Evolutionary conservation across 2,329 filamentous ascomycete species (phyloP).

Genomic region (Fusarium fujikuroi): DNA sequence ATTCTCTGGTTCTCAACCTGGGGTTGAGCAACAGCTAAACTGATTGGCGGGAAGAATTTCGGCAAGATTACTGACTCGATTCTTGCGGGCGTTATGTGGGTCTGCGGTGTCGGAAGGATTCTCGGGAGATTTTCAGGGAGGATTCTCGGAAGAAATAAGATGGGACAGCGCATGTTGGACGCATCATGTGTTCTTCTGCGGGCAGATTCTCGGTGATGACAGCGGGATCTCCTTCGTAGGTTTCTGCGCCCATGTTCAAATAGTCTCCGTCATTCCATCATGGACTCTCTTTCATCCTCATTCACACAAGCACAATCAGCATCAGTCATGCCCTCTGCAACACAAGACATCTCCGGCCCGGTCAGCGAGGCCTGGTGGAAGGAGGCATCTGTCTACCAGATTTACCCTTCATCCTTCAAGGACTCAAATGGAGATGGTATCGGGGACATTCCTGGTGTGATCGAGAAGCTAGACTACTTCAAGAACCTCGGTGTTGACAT

Average conservation of each 20-base stretch:
- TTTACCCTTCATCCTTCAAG: slow-evolving; percentile 67
- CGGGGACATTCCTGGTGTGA: slow-evolving; percentile 71
- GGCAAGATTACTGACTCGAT: neutral
- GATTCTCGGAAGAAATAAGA: neutral
- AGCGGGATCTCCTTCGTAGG: too few species aligned
- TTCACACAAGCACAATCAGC: neutral
- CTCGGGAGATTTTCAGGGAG: neutral
- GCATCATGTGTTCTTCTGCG: slow-evolving; percentile 1
- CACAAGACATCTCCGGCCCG: neutral
- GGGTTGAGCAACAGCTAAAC: neutral
- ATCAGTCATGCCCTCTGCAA: slow-evolving; percentile 1
- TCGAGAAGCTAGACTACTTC: slow-evolving; percentile 70
- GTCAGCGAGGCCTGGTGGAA: slow-evolving; percentile 61
- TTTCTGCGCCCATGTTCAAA: neutral
- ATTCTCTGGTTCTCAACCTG: slow-evolving; percentile 1
- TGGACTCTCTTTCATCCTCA: neutral
- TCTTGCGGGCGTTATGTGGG: neutral
- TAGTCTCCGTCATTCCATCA: neutral
- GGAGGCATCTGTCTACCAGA: slow-evolving; percentile 55
- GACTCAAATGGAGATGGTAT: slow-evolving; percentile 68
- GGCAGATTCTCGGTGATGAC: neutral
- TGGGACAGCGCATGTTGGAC: neutral
- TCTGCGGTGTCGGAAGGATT: neutral
- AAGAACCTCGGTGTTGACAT: slow-evolving; percentile 69
- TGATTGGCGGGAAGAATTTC: slow-evolving; percentile 1